Evolutionary conservation across 2,329 filamentous ascomycete genomes (phyloP).

Genomic region (Pseudocercospora fuligena): DNA sequence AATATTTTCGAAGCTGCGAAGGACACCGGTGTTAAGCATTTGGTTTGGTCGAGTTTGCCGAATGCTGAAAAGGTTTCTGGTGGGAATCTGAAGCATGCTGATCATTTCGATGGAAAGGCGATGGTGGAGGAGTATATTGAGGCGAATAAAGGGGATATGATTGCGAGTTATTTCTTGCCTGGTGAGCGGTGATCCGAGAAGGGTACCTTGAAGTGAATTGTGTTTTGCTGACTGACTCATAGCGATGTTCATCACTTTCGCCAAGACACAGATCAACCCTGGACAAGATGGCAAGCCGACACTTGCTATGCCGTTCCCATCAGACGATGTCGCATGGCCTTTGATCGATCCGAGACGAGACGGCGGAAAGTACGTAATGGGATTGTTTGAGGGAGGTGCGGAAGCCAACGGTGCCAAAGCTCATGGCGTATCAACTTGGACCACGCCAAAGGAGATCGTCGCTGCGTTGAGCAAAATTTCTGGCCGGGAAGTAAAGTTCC

Average conservation of each 20-base stretch:
- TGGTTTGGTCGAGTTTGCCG: conserved; percentile 46
- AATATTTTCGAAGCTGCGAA: conserved; percentile 41
- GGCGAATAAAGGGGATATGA: conserved; percentile 34
- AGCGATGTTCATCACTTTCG: conserved; percentile 19
- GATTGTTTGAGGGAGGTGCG: conserved; percentile 35
- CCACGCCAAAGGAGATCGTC: conserved; percentile 37
- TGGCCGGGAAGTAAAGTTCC: conserved; percentile 35
- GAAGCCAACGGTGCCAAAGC: conserved; percentile 34
- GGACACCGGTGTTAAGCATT: conserved; percentile 42
- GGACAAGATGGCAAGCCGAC: conserved; percentile 4
- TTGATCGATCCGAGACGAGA: conserved; percentile 36
- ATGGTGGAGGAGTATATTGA: conserved; percentile 42
- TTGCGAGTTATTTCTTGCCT: conserved; percentile 35
- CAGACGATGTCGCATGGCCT: conserved; percentile 34
- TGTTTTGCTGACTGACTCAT: not conserved
- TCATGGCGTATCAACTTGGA: conserved; percentile 36
- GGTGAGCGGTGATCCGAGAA: not conserved
- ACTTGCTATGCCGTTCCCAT: conserved; percentile 33
- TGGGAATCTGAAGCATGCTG: conserved; percentile 39
- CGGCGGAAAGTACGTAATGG: conserved; percentile 38
- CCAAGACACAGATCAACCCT: conserved; percentile 25
- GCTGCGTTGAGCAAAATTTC: conserved; percentile 26
- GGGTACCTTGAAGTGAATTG: not conserved
- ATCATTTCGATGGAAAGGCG: conserved; percentile 48
- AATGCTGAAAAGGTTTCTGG: conserved; percentile 37